Base-by-base conservation (phyloP, 345 rosid species). In the Eucalyptus leucophloia region DNA sequence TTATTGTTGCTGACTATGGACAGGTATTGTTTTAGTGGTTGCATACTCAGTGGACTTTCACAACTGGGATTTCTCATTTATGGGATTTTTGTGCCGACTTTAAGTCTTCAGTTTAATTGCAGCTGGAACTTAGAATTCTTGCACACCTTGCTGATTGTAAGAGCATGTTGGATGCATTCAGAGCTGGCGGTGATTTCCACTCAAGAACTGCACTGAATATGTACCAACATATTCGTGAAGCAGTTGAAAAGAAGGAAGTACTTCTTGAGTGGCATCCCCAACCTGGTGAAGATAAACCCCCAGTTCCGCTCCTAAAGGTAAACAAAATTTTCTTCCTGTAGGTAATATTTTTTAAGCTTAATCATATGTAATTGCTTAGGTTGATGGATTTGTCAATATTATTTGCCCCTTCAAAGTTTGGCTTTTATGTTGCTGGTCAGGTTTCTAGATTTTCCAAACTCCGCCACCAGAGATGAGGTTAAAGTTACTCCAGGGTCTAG, bases 141-240 rank as follows among this genome's bases (percentile, higher is more conserved):
- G 99, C 99, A 86, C 99, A 98, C 94, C 96, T 98, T 88, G 94
- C 99, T 88, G 88, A 95, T 89, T 98, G 99, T 89, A 91, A 94
- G 93, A 98, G 99, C 92, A 98, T 98, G 99, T 91, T 97, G 96
- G 95, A 97, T 89, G 99, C 99, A 89, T 98, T 98, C 91, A 89
- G 94, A 93, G 99, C 99, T 87, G 99, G 99, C 47, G 99, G 99
- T 87, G 99, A 98, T 92, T 97, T 97, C 89, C 99, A 97, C 92
- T 98, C 99, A 56, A 96, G 99, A 92, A 97, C 99, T 47, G 99
- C 99, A 88, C 91, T 98, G 97, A 97, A 98, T 94, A 98, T 98
- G 99, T 98, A 98, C 92, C 95, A 95, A 8, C 97, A 97, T 94
- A 95, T 97, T 88, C 96, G 93, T 89, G 95, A 98, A 89, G 98